Evolutionary conservation across 176 grass and related monocot genomes (phyloP).

Genomic region (sorghum (Sorghum bicolor)): Sorghum_bicolor_NCBIv3 NC_012872.2:59308501-59309000

Average conservation of each 20-base stretch:
- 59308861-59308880: neutral
- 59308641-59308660: neutral
- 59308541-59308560: no score
- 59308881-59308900: neutral
- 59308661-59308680: neutral
- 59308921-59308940: neutral
- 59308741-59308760: neutral
- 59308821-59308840: neutral
- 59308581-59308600: no score
- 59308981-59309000: no score
- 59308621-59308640: slow-evolving; percentile 41
- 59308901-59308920: neutral
- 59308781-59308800: slow-evolving; percentile 15
- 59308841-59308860: neutral
- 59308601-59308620: neutral
- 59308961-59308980: no score
- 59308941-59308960: no score
- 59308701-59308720: neutral
- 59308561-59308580: no score
- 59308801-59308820: no score
- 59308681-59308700: no score
- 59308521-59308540: no score
- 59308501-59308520: no score
- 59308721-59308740: neutral
- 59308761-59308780: neutral